Conservation (phyloP, 345 rosid species). For the Melaleuca quinquenervia region DNA sequence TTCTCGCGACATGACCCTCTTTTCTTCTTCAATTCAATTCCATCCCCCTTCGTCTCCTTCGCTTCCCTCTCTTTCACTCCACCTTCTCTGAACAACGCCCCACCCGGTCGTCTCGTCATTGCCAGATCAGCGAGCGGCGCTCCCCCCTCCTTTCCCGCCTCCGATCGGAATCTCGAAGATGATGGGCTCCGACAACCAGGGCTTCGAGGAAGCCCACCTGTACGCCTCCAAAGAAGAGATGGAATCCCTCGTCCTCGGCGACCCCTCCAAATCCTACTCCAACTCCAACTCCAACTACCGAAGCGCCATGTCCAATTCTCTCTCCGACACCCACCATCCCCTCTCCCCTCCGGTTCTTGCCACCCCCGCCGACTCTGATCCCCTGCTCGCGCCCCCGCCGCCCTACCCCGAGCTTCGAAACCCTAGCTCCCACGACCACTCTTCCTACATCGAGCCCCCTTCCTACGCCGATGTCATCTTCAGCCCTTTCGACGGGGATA, state of each 20-base stretch:
- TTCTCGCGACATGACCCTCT: neutral
- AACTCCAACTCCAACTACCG: conserved; percentile 40
- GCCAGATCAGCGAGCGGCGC: neutral
- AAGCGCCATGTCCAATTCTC: conserved; percentile 47
- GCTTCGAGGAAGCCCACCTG: conserved; percentile 39
- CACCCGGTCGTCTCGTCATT: neutral
- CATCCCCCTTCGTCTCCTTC: neutral
- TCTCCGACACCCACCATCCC: conserved; percentile 40
- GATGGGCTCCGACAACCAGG: conserved; percentile 86
- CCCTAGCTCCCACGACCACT: conserved; percentile 19
- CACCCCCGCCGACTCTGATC: conserved; percentile 66
- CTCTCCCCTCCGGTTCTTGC: conserved; percentile 30
- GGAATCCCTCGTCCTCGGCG: conserved; percentile 64
- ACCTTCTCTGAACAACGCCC: neutral
- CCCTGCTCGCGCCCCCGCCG: conserved; percentile 43
- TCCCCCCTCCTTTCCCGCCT: neutral
- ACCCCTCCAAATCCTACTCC: conserved; percentile 15
- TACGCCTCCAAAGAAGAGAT: conserved; percentile 51
- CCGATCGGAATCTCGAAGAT: conserved; percentile 11
- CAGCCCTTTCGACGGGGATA: conserved; percentile 62
- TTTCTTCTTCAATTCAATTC: too few relatives aligned
- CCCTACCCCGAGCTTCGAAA: conserved; percentile 17
- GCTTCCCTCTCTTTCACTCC: neutral
- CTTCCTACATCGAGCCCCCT: conserved; percentile 81
- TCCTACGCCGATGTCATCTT: conserved; percentile 79